phyloP scores from a whole-genome alignment of 192 early-diverging fungal genomes.

The Coemansia reversa region DNA sequence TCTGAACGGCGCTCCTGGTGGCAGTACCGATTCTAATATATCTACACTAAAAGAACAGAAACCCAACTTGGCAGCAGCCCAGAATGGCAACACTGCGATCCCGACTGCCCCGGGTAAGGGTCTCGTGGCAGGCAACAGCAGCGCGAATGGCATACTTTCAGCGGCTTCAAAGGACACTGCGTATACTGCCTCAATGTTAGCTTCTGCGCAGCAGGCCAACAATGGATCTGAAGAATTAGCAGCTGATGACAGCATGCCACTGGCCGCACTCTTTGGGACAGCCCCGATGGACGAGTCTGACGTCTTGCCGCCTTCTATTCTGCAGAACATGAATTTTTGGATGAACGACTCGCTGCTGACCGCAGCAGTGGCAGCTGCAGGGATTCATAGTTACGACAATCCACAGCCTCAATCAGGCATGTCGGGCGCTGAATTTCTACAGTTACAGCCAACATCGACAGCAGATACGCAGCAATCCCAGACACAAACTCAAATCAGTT shows the following conservation, averaged over 20 bases:
- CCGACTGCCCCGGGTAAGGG: conserved; percentile 1
- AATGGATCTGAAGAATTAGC: conserved; percentile 6
- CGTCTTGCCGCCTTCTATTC: conserved; percentile 47
- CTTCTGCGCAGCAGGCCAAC: conserved; percentile 1
- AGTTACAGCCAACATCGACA: conserved; percentile 14
- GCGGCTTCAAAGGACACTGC: background rate
- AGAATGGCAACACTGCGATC: conserved; percentile 1
- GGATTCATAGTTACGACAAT: background rate
- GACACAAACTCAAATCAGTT: background rate
- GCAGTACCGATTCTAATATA: background rate
- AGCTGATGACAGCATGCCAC: conserved; percentile 38
- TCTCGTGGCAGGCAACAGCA: conserved; percentile 10
- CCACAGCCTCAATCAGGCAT: conserved; percentile 1
- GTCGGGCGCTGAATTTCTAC: background rate
- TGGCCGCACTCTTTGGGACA: conserved; percentile 43
- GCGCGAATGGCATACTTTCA: background rate
- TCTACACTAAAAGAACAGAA: background rate
- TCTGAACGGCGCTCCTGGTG: conserved; percentile 7
- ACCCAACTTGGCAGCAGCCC: conserved; percentile 5
- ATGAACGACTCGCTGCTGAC: conserved; percentile 54
- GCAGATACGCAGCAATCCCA: conserved; percentile 4
- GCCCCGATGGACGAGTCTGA: conserved; percentile 49
- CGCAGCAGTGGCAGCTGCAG: conserved; percentile 5
- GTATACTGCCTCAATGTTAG: background rate
- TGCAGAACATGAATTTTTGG: conserved; percentile 56